Evolutionary conservation across 306 rosid genomes (phyloP), one percentile per base, ranked within the genome.

Genomic region (Geum urbanum): DNA sequence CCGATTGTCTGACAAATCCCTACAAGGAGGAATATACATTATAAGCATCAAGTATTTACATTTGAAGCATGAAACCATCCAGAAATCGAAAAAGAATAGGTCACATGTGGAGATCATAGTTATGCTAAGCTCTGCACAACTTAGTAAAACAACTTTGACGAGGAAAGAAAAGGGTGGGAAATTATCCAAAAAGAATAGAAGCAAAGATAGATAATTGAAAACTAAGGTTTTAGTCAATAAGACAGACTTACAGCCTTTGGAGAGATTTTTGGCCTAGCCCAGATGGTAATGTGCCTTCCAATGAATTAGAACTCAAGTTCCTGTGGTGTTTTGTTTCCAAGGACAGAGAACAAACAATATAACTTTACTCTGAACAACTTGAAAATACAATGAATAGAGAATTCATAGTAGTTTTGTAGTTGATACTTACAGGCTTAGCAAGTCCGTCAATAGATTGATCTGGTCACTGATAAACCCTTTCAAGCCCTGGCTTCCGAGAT

Each of bases 351-450:
- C 11, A 49, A 72, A 72, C 64, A 32, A 53, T 66, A 40, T 43
- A 41, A 41, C 27, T 40, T 5, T 53, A 60, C 41, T 9, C 18
- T 10, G 22, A 39, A 69, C 32, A 53, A 60, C 27, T 46, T 43
- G 14, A 61, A 69, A 8, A 35, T 20, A 55, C 18, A 16, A 6
- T 27, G 55, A 14, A 64, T 58, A 49, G 32, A 49, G 40, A 19
- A 32, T 39, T 9, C 20, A 59, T 12, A 62, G 15, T 7, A 68
- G 50, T 43, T 63, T 46, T 73, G 80, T 77, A 55, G 77, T 43
- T 74, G 91, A 84, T 90, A 87, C 99, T 90, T 87, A 94, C 99
- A 94, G 84, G 92, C 92, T 94, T 80, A 86, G 91, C 92, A 94
- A 84, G 86, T 94, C 87, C 55, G 92, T 57, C 96, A 94, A 83